Conservation (phyloP, 2,329 filamentous ascomycete genomes). For the Aspergillus sp. region DNA sequence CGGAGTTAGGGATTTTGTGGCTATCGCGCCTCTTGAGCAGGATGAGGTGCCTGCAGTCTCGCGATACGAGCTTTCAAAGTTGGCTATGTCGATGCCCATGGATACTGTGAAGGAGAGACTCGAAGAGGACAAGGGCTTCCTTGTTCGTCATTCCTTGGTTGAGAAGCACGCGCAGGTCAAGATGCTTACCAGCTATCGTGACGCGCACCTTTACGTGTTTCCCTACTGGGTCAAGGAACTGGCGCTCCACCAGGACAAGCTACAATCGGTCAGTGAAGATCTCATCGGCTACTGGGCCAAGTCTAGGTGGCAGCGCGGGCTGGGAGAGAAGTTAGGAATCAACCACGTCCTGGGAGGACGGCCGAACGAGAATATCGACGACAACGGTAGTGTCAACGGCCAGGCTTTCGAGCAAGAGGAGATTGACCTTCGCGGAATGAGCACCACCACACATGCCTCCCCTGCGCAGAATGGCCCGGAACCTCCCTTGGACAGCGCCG, state of each 20-base stretch:
- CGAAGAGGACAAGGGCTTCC: slow-evolving; percentile 66
- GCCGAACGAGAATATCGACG: slow-evolving; percentile 8
- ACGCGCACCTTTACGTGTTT: slow-evolving; percentile 93
- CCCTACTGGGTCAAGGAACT: slow-evolving; percentile 89
- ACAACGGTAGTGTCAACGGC: background rate
- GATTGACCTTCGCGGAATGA: slow-evolving; percentile 54
- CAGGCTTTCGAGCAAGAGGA: slow-evolving; percentile 49
- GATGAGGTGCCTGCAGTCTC: slow-evolving; percentile 53
- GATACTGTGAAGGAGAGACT: slow-evolving; percentile 83
- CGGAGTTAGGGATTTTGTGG: slow-evolving; percentile 91
- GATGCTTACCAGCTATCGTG: slow-evolving; percentile 80
- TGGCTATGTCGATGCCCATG: slow-evolving; percentile 84
- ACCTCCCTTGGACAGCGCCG: slow-evolving; percentile 26
- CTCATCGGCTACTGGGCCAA: slow-evolving; percentile 96
- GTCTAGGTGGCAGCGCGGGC: slow-evolving; percentile 80
- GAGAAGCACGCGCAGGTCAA: slow-evolving; percentile 72
- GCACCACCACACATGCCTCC: slow-evolving; percentile 49
- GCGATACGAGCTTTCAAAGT: slow-evolving; percentile 67
- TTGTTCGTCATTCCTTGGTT: slow-evolving; percentile 74
- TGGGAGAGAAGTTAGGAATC: slow-evolving; percentile 75
- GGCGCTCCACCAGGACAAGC: slow-evolving; percentile 71
- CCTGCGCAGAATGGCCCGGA: background rate
- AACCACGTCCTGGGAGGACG: slow-evolving; percentile 59
- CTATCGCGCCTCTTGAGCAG: slow-evolving; percentile 66
- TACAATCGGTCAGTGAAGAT: slow-evolving; percentile 89